Base-by-base conservation (phyloP, 371 early-diverging fungal species). In the Mortierella sp. region DNA sequence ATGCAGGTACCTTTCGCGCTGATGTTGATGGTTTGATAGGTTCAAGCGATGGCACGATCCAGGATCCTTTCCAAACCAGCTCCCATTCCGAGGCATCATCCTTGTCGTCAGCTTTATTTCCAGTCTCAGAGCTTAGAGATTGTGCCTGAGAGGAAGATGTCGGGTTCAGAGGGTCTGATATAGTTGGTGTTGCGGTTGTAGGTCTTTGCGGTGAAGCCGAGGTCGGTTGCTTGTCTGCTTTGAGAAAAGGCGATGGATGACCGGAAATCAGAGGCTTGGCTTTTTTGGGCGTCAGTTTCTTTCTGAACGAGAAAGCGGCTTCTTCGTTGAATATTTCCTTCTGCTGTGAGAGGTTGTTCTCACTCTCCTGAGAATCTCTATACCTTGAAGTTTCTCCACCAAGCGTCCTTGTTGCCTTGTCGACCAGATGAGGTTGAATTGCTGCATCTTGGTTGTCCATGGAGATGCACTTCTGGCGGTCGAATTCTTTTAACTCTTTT, bases 41-140 rank as follows among this genome's bases (percentile, higher is more conserved):
- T 26, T 66, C 67, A 13, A 77, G 55, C 0, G 61, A 31, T 6
- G 77, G 77, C 3, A 72, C 72, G 15, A 77, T 65, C 77, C 77
- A 77, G 1, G 77, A 77, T 6, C 77, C 72, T 15, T 56, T 54
- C 77, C 77, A 77, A n/a, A 71, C 56, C 3, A 64, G 26, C 1
- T 68, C 61, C 68, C 68, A 67, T 10, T 60, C 61, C 5, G 57
- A 28, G 42, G 8, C 7, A 10, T 58, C 47, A 35, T 55, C 45
- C 43, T 23, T 57, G 9, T 29, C 43, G 0, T 64, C 29, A 22
- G 22, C 37, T 34, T 51, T 15, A 29, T 15, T 28, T 45, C 7
- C 47, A 2, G 6, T 5, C 10, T 51, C 53, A 51, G 9, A 3
- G 13, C 28, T 51, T 26, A 8, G 23, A 9, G 53, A 1, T 51